phyloP scores from a whole-genome alignment of 2,329 filamentous ascomycete genomes.

The Nemania sp. region DNA sequence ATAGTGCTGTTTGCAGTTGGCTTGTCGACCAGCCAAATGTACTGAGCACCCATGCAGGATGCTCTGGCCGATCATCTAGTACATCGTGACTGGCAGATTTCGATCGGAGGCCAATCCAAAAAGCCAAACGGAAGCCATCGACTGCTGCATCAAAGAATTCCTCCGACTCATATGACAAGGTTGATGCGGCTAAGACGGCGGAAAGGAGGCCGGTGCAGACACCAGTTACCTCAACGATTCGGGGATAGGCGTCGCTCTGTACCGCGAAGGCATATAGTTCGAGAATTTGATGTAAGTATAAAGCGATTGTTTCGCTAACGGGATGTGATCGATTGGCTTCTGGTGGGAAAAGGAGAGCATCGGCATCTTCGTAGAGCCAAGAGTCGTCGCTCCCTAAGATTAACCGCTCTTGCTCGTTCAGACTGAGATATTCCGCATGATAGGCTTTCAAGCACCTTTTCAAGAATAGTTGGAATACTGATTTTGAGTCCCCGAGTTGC shows the following conservation, averaged over 20 bases:
- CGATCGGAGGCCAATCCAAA: constrained; percentile 18
- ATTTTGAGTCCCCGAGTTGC: neutral
- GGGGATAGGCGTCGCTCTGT: neutral
- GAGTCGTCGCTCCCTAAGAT: constrained; percentile 4
- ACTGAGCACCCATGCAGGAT: constrained; percentile 9
- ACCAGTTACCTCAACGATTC: constrained; percentile 5
- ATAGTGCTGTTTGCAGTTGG: neutral
- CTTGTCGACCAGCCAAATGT: constrained; percentile 12
- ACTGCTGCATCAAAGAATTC: constrained; percentile 14
- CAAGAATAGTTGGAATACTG: constrained; percentile 3
- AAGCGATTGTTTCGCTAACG: constrained; percentile 11
- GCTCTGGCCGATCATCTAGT: neutral
- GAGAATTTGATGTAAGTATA: constrained; percentile 17
- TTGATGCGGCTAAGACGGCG: constrained; percentile 12
- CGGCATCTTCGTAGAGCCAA: constrained; percentile 1
- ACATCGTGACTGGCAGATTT: neutral
- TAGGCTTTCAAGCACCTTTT: constrained; percentile 16
- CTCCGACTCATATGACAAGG: constrained; percentile 8
- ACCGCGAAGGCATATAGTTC: constrained; percentile 3
- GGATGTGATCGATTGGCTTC: constrained; percentile 12
- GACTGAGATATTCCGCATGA: constrained; percentile 4
- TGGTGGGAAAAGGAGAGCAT: constrained; percentile 9
- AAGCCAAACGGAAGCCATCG: constrained; percentile 18
- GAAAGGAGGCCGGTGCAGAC: constrained; percentile 20
- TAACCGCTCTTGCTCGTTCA: constrained; percentile 4